These are phyloP conservation scores for Sporothrix curviconia DNA, from an alignment of 2,329 filamentous ascomycete species.

Conservation along the genomic window DNA sequence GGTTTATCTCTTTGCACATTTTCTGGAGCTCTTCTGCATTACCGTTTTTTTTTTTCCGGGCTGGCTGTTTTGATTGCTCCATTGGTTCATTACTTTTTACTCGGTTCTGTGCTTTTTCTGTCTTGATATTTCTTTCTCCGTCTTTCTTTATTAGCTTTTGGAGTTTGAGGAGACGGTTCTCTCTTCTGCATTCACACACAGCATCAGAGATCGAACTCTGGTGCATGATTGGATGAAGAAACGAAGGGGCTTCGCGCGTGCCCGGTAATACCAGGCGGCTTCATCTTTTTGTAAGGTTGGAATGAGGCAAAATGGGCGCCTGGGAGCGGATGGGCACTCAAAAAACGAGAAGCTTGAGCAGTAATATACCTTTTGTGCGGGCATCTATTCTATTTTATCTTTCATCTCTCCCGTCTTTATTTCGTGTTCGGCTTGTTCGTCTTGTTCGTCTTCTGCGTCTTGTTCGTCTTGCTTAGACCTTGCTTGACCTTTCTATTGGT, in stretches of 20 bases:
- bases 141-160: conserved; percentile 22
- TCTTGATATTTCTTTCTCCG: neutral
- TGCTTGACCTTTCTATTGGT: too few species aligned
- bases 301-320: neutral
- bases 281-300: neutral
- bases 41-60: neutral
- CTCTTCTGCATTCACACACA: conserved; percentile 14
- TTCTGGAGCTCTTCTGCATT: neutral
- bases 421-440: neutral
- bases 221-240: conserved; percentile 21
- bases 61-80: neutral
- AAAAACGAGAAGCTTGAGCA: neutral
- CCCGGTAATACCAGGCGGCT: conserved; percentile 2
- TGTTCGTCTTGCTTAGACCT: too few species aligned
- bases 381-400: neutral
- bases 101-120: neutral
- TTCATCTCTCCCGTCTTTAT: too few species aligned
- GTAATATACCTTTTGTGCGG: conserved; percentile 5
- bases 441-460: neutral
- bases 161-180: conserved; percentile 17
- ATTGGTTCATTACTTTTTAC: neutral
- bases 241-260: conserved; percentile 15
- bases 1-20: neutral
- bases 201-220: conserved; percentile 12
- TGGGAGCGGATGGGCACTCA: neutral